Evolutionary conservation across 371 early-diverging fungal species (phyloP).

Genomic region (Basidiobolus meristosporus): DNA sequence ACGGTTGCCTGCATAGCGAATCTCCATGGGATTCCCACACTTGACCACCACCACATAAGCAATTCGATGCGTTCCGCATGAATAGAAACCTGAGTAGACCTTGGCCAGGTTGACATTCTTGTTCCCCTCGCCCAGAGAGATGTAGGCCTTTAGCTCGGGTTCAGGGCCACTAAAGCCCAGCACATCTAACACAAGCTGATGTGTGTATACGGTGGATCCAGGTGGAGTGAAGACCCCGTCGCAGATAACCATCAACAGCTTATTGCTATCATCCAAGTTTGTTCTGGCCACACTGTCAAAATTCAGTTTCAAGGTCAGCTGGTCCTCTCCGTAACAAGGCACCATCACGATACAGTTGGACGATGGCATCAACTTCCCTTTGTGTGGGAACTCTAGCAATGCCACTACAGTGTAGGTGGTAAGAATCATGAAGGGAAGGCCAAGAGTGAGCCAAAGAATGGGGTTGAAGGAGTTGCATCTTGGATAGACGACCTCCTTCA

Average conservation of each 20-base stretch:
- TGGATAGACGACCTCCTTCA: too few relatives aligned
- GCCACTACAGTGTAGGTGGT: too few relatives aligned
- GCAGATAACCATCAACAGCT: constrained; percentile 76
- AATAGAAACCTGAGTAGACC: constrained; percentile 93
- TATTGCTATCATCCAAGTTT: constrained; percentile 84
- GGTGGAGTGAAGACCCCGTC: constrained; percentile 88
- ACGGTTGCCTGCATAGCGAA: constrained; percentile 80
- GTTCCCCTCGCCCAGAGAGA: constrained; percentile 76
- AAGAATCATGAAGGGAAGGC: too few relatives aligned
- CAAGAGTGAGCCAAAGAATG: too few relatives aligned
- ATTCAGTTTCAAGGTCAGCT: constrained; percentile 81
- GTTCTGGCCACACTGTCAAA: constrained; percentile 79
- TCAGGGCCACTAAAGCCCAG: constrained; percentile 76
- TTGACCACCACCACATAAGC: constrained; percentile 91
- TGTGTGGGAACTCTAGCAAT: too few relatives aligned
- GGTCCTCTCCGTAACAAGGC: constrained; percentile 97
- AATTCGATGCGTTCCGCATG: constrained; percentile 64
- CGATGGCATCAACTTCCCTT: too few relatives aligned
- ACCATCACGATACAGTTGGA: constrained; percentile 5
- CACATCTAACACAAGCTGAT: constrained; percentile 86
- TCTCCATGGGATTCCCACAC: constrained; percentile 62
- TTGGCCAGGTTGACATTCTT: constrained; percentile 90
- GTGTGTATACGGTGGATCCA: constrained; percentile 91
- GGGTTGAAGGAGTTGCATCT: too few relatives aligned
- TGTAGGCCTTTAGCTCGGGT: constrained; percentile 80